These are phyloP conservation scores for Stereum hirsutum DNA, from an alignment of 1,284 basidiomycete genomes.

Conservation along the genomic window DNA sequence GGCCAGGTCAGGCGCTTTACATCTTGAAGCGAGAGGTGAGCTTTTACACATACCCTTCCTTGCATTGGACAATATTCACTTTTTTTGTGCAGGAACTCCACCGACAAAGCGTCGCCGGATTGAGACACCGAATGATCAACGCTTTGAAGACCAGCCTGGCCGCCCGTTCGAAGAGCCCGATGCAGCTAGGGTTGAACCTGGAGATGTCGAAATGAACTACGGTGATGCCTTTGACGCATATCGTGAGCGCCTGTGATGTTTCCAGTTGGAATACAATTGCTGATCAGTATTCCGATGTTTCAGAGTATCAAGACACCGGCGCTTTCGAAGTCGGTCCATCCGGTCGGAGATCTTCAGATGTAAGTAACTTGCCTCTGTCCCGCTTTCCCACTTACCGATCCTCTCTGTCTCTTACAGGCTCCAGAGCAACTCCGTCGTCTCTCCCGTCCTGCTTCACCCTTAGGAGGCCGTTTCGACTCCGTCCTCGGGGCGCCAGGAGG, in stretches of 20 bases:
- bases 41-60: constrained; percentile 2
- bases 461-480: constrained; percentile 37
- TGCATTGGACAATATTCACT: neutral
- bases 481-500: constrained; percentile 21
- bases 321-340: constrained; percentile 18
- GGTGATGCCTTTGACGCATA: constrained; percentile 8
- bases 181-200: constrained; percentile 18
- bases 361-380: constrained; percentile 18
- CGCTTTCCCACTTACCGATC: no score
- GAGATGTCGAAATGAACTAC: constrained; percentile 18
- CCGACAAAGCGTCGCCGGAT: constrained; percentile 29
- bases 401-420: constrained; percentile 36
- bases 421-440: constrained; percentile 64
- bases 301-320: no score
- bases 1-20: constrained; percentile 41
- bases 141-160: constrained; percentile 7
- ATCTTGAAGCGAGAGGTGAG: constrained; percentile 27
- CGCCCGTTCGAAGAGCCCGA: constrained; percentile 8
- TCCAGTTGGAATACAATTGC: constrained; percentile 1
- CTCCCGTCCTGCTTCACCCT: constrained; percentile 42
- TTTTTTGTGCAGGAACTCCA: neutral
- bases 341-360: constrained; percentile 59
- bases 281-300: neutral
- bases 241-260: constrained; percentile 1
- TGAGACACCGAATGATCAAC: no score